Base-by-base conservation (phyloP, 148 eudicot species). In the Simmondsia chinensis region DNA sequence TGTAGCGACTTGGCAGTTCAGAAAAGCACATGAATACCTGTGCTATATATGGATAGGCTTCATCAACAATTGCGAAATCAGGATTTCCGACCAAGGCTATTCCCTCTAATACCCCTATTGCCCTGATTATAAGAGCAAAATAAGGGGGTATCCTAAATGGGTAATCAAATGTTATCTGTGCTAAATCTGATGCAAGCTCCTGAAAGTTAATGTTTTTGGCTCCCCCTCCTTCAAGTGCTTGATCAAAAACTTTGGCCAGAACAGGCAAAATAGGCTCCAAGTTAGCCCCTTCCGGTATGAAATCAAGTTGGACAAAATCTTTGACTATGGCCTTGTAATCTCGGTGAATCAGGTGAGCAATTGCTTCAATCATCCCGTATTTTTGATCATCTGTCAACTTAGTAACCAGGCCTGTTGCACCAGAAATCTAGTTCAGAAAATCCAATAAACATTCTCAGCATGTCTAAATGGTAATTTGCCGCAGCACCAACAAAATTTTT, bases 151-250 rank as follows among this genome's bases (percentile, higher is more conserved):
- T 91, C 46, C 83, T 82, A 54, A 91, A 91, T 29, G 99, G 99
- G 55, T 91, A 91, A 61, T 91, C 99, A 54, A 91, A 91, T 45
- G 99, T 86, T 64, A 91, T 91, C 33, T 91, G 99, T 24, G 99
- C 99, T 61, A 91, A 63, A 77, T 91, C 99, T 45, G 99, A 59
- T 31, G 99, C 99, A 61, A 91, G 67, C 64, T 91, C 99, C 63
- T 91, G 99, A 47, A 91, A 91, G 58, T 91, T 91, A 55, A 91
- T 62, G 66, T 82, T 85, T 71, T 91, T 91, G 23, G 99, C 99
- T 64, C 99, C 99, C 5, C 99, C 99, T 18, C 99, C 99, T 68
- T 91, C 99, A 64, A 91, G 95, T 28, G 99, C 99, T 68, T 85
- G 99, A 63, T 91, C 99, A 77, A 91, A 91, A 45, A 91, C 99